phyloP scores from a whole-genome alignment of 1,284 basidiomycete species.

The Ceratobasidium sp. region DNA sequence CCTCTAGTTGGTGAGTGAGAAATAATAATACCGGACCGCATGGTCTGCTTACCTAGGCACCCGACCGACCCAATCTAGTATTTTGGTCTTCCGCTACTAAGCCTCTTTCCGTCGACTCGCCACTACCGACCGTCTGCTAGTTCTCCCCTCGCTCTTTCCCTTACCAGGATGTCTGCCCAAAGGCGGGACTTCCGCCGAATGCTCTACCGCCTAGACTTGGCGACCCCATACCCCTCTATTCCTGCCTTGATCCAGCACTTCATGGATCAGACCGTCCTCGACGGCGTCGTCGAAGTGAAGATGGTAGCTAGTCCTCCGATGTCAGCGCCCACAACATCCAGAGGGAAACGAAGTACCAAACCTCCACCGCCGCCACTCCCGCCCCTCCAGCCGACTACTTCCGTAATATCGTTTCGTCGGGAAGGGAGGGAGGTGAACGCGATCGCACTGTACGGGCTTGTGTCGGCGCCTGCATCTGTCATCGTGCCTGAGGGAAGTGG shows the following conservation, averaged over 20 bases:
- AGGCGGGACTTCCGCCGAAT: conserved; percentile 45
- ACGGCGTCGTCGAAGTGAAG: conserved; percentile 43
- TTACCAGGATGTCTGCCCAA: conserved; percentile 45
- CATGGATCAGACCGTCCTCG: conserved; percentile 43
- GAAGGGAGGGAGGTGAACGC: conserved; percentile 43
- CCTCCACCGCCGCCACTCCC: conserved; percentile 27
- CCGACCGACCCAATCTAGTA: conserved; percentile 26
- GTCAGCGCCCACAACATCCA: conserved; percentile 16
- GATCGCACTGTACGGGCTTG: conserved; percentile 29
- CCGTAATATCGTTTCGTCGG: conserved; percentile 40
- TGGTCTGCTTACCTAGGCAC: conserved; percentile 30
- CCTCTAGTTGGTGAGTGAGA: conserved; percentile 33
- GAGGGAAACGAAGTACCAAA: conserved; percentile 39
- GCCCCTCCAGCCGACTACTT: conserved; percentile 40
- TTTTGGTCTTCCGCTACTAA: conserved; percentile 31
- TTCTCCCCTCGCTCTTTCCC: conserved; percentile 42
- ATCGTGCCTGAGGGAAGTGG: conserved; percentile 14
- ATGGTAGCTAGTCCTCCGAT: conserved; percentile 42
- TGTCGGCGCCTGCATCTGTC: conserved; percentile 33
- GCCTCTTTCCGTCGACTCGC: conserved; percentile 34
- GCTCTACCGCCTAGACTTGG: conserved; percentile 45
- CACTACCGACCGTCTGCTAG: conserved; percentile 20
- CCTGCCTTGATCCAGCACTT: conserved; percentile 44
- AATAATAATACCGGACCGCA: conserved; percentile 18
- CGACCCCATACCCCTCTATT: conserved; percentile 42